Base-by-base conservation (phyloP, 441 rosid genomes). In the Sinapis alba region DNA sequence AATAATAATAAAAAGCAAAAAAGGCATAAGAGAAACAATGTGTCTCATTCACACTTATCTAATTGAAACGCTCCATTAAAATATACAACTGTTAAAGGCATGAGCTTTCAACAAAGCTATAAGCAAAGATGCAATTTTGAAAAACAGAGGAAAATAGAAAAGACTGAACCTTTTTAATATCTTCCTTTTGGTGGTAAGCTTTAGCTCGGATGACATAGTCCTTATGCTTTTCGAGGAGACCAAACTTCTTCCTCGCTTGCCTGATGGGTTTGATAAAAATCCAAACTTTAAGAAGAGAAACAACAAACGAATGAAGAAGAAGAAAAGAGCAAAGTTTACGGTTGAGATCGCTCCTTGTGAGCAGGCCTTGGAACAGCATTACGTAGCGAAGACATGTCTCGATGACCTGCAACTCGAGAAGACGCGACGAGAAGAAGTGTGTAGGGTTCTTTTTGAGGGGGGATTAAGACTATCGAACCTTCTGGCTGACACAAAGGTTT, bases 291-390 rank as follows among this genome's bases (percentile, higher is more conserved):
- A 13, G 16, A 65, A 43, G 1, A 18, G 32, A 27, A 7, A 0
- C 0, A 41, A 54, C 0, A 7, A 24, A 51, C 23, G 15, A 74
- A 59, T 1, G 23, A 36, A 36, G 13, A 36, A 36, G 45, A 41
- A 36, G 13, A 73, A 15, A 3, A 23, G 56, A 24, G 67, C 2
- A 51, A 51, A 51, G 82, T 94, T 81, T 76, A 88, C 99, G 89
- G 98, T 64, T 92, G 99, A 70, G 97, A 78, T 43, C 97, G 87
- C 83, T 94, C 97, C 86, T 87, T 94, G 72, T 94, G 97, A 59
- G 90, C 88, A 70, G 82, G 85, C 63, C 90, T 64, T 53, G 90
- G 86, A 61, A 94, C 67, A 51, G 90, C 88, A 50, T 89, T 92
- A 85, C 84, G 85, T 7, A 90, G 71, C 1, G 99, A 94, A 5